Conservation (phyloP, 257 asterid genomes). For the Vinca minor region DNA sequence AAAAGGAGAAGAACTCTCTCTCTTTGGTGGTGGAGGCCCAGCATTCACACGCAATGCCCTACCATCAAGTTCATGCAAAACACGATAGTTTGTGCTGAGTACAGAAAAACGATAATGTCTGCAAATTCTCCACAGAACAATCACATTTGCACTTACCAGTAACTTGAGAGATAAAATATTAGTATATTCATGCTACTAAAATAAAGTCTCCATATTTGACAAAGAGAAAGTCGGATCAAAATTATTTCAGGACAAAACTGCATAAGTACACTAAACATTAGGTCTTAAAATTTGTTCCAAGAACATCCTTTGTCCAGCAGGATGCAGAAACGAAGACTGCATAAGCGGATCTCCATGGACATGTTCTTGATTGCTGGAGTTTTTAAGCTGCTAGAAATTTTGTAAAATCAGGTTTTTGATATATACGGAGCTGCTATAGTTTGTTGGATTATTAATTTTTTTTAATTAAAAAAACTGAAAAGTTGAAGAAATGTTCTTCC, state of each 20-base stretch:
- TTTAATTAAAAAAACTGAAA: too few species aligned
- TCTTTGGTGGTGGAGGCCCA: conserved; percentile 74
- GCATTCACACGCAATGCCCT: conserved; percentile 68
- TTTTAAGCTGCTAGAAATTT: too few species aligned
- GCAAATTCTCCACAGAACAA: neutral
- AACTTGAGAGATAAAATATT: too few species aligned
- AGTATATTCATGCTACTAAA: neutral
- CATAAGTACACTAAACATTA: neutral
- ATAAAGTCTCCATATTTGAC: neutral
- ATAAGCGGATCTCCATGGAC: too few species aligned
- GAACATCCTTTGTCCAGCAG: too few species aligned
- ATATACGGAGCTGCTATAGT: too few species aligned
- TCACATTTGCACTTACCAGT: neutral
- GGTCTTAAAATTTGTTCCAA: neutral
- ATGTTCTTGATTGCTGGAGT: too few species aligned
- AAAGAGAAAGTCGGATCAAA: neutral
- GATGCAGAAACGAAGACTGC: too few species aligned
- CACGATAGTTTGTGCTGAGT: neutral
- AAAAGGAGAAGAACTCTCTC: conserved; percentile 27
- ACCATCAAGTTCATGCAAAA: conserved; percentile 70
- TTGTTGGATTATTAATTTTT: too few species aligned
- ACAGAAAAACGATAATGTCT: neutral
- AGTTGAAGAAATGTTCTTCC: too few species aligned
- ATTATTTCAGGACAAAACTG: neutral
- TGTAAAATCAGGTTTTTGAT: too few species aligned